Evolutionary conservation across 352 stramenopile species (phyloP), one percentile per base, ranked within the genome.

Genomic region (Phytophthora sojae): DNA sequence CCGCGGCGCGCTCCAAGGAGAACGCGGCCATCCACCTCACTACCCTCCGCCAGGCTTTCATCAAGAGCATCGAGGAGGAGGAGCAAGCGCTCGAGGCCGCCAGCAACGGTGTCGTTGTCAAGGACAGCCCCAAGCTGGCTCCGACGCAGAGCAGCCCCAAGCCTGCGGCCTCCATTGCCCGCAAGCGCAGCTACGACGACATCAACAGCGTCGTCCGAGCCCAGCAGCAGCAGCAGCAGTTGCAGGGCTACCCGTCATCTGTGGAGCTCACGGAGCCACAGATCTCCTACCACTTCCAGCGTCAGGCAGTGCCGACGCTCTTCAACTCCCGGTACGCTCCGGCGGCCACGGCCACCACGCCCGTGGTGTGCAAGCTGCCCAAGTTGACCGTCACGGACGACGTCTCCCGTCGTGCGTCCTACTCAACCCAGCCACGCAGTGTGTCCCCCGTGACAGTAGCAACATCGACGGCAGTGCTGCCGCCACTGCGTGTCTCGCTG

Each of bases 61-160:
- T 93, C 23, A 73, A 76, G 54, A 93, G 85, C 44, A 77, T 93
- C 47, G 83, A 91, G 60, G 76, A 85, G 4, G 85, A 93, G 44
- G 78, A 89, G 29, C 68, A 85, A 25, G 61, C 71, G 3, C 58
- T 76, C 6, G 66, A 81, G 55, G 50, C 53, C 2, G 50, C 57
- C 37, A 69, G 37, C 61, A 65, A 50, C 29, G 57, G 35, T 6
- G 25, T 32, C 6, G 25, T 25, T 11, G 7, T 57, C 26, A 75
- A 69, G n/a, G 44, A 69, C 35, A 75, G 51, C 39, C 23, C 51
- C 23, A 72, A 65, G 61, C 60, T 44, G 14, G 54, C 30, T 4
- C 4, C 32, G 42, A 56, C 61, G n/a, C 56, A 61, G 26, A 45
- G 19, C 26, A 78, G 47, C 32, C 59, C 71, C 29, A 73, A 61